Percentiles rank a stretch among this genome's conserved stretches.
Evolutionary conservation across 2,329 filamentous ascomycete species (phyloP).

Genomic region (Dryadomyces quercivorus): DNA sequence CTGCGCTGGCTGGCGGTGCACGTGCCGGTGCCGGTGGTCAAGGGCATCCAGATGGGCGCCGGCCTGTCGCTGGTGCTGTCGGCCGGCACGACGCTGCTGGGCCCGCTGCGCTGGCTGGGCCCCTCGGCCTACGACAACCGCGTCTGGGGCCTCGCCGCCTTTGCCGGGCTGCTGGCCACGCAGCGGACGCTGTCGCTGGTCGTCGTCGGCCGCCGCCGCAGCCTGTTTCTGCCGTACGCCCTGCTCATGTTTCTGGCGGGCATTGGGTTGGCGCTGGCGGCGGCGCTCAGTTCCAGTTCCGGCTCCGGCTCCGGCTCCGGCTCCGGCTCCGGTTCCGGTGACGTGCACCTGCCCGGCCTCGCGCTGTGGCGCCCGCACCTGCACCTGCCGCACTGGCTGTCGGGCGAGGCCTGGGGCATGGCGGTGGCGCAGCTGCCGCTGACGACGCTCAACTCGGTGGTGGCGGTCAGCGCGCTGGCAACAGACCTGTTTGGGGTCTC

Average conservation of each 20-base stretch:
- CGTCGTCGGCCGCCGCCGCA: background rate
- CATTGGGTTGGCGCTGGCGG: slow-evolving; percentile 44
- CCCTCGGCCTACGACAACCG: slow-evolving; percentile 62
- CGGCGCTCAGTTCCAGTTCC: slow-evolving; percentile 17
- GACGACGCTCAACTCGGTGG: slow-evolving; percentile 83
- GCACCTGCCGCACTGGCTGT: slow-evolving; percentile 27
- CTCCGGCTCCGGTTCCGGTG: too few species aligned
- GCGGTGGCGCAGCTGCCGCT: slow-evolving; percentile 80
- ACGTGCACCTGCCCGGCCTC: slow-evolving; percentile 34
- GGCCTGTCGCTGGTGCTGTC: slow-evolving; percentile 73
- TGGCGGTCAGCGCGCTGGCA: slow-evolving; percentile 73
- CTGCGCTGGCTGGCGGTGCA: slow-evolving; percentile 59
- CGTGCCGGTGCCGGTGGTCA: slow-evolving; percentile 78
- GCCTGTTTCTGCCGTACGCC: slow-evolving; percentile 53
- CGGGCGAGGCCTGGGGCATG: slow-evolving; percentile 36
- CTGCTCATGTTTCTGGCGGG: slow-evolving; percentile 59
- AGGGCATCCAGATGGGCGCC: slow-evolving; percentile 89
- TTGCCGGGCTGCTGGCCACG: slow-evolving; percentile 57
- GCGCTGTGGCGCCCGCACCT: slow-evolving; percentile 47
- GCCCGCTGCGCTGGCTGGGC: slow-evolving; percentile 53
- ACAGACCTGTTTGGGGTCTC: slow-evolving; percentile 57
- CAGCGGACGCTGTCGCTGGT: slow-evolving; percentile 28
- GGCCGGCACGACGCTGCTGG: slow-evolving; percentile 57
- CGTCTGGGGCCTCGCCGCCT: slow-evolving; percentile 63
- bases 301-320: too few species aligned